These are phyloP conservation scores for Apiosordaria backusii DNA, from an alignment of 495 filamentous ascomycete genomes.

Conservation along the genomic window DNA sequence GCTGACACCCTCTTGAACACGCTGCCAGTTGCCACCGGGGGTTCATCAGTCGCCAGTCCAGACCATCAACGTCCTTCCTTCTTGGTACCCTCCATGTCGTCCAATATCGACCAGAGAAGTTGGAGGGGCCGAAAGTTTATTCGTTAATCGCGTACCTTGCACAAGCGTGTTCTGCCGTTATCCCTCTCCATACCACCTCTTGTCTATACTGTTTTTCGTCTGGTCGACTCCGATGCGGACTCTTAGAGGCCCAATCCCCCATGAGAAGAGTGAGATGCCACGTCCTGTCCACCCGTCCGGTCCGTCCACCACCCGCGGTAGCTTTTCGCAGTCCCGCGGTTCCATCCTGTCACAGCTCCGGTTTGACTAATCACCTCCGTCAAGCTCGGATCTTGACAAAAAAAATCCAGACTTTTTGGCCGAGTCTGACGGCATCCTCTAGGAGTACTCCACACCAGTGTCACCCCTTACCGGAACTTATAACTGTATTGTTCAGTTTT, in stretches of 20 bases:
- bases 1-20: too few relatives aligned
- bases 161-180: conserved; percentile 8
- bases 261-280: not conserved
- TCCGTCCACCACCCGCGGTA: not conserved
- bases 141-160: conserved; percentile 13
- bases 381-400: not conserved
- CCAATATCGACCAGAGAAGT: not conserved
- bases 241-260: not conserved
- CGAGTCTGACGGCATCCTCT: not conserved
- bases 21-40: not conserved
- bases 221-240: not conserved
- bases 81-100: conserved; percentile 1
- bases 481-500: not conserved
- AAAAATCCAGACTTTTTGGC: not conserved
- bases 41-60: not conserved
- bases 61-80: not conserved
- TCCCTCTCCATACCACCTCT: not conserved
- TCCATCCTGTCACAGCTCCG: not conserved
- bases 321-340: not conserved
- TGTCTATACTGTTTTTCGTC: not conserved
- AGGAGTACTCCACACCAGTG: not conserved
- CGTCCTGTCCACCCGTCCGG: not conserved
- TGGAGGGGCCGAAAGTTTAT: not conserved
- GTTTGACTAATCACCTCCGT: not conserved
- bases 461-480: not conserved